Percentiles rank a stretch among this genome's conserved stretches.
These are phyloP conservation scores for Hypoxylon cercidicola DNA, from an alignment of 495 filamentous ascomycete genomes.

Conservation along the genomic window DNA sequence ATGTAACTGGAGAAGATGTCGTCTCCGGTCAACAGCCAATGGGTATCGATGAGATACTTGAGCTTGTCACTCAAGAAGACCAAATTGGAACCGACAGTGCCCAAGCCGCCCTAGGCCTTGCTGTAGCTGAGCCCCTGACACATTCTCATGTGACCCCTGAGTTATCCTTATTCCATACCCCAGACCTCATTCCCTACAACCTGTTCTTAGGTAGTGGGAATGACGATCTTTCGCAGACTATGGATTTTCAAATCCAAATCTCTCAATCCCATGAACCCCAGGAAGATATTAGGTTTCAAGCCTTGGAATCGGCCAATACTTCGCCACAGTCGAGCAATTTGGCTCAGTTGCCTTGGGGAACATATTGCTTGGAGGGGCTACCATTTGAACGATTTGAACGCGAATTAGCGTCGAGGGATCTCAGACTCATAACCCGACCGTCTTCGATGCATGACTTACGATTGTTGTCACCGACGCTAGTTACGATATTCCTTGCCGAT, in stretches of 20 bases:
- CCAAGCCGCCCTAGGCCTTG: not conserved
- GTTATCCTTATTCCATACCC: not conserved
- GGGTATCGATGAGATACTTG: not conserved
- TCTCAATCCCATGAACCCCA: not conserved
- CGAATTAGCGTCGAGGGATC: not conserved
- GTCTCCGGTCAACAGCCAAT: not conserved
- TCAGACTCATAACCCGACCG: not conserved
- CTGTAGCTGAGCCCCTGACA: not conserved
- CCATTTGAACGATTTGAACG: conserved; percentile 25
- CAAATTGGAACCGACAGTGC: not conserved
- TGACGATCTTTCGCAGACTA: not conserved
- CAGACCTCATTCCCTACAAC: not conserved
- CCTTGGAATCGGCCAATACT: not conserved
- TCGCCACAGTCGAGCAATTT: not conserved
- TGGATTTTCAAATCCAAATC: not conserved
- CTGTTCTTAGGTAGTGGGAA: not conserved
- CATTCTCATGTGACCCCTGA: not conserved
- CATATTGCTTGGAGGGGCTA: not conserved
- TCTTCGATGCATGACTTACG: conserved; percentile 9
- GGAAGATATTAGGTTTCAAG: not conserved
- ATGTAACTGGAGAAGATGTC: not conserved
- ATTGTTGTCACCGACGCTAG: not conserved
- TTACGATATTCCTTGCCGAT: conserved; percentile 1
- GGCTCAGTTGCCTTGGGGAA: not conserved
- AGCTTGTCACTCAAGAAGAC: not conserved